Conservation (phyloP, 2,329 filamentous ascomycete genomes). For the Pezicula neosporulosa region DNA sequence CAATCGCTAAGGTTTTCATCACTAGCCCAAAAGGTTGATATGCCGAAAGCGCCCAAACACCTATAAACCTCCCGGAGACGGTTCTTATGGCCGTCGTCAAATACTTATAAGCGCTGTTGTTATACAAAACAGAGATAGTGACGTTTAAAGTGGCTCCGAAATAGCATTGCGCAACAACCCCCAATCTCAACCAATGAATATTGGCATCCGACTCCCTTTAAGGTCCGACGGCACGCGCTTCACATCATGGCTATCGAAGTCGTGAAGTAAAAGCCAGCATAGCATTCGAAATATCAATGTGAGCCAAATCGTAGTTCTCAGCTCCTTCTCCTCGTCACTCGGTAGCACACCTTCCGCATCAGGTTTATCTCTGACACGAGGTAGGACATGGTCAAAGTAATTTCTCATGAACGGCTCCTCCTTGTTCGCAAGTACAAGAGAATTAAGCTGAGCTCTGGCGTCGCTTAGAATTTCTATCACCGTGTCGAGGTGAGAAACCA, state of each 20-base stretch:
- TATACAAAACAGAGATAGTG: no score
- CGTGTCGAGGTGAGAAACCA: conserved; percentile 21
- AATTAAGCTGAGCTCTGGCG: conserved; percentile 30
- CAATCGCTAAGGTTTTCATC: no score
- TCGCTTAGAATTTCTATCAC: conserved; percentile 42
- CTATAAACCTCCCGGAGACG: no score
- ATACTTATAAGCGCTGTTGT: no score
- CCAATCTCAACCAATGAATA: conserved; percentile 43
- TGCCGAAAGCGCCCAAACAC: no score
- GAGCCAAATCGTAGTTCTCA: conserved; percentile 45
- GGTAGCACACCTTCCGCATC: conserved; percentile 18
- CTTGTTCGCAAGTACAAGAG: conserved; percentile 40
- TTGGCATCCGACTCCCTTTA: conserved; percentile 50
- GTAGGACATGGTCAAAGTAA: conserved; percentile 45
- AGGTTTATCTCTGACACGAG: conserved; percentile 32
- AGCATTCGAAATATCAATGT: conserved; percentile 54
- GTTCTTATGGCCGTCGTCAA: no score
- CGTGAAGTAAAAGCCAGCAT: conserved; percentile 54
- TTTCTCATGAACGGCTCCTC: conserved; percentile 48
- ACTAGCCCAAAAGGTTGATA: no score
- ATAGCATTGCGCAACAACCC: no score
- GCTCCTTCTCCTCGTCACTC: conserved; percentile 12
- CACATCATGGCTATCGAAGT: conserved; percentile 51
- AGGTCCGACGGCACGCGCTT: conserved; percentile 51
- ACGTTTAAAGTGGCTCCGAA: no score